A percentile compares a stretch with the other conserved stretches of the same genome.
These are phyloP conservation scores for Trichoderma endophyticum DNA, from an alignment of 2,329 filamentous ascomycete genomes.

Conservation along the genomic window DNA sequence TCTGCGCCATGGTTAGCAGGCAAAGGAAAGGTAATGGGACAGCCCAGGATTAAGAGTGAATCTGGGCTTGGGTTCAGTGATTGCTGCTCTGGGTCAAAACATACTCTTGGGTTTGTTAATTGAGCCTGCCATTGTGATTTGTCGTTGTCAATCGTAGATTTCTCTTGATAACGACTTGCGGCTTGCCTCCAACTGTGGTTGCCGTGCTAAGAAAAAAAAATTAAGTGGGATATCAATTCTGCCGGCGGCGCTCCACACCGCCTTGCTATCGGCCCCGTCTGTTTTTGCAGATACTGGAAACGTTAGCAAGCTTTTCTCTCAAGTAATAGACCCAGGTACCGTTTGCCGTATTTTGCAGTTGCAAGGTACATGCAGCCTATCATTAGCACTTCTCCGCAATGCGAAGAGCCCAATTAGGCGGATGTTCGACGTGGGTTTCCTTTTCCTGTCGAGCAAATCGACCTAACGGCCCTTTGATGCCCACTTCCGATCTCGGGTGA, in stretches of 20 bases:
- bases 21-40: not conserved
- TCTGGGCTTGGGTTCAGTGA: not conserved
- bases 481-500: not conserved
- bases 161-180: constrained; percentile 11
- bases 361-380: not conserved
- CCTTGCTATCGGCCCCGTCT: constrained; percentile 22
- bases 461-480: not conserved
- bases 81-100: constrained; percentile 23
- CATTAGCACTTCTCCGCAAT: not conserved
- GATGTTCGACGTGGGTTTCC: constrained; percentile 6
- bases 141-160: not conserved
- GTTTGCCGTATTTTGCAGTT: not conserved
- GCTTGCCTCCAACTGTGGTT: not conserved
- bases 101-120: constrained; percentile 55
- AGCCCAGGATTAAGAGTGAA: not conserved
- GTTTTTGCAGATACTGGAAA: not conserved
- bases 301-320: not conserved
- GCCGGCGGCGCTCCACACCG: constrained; percentile 33
- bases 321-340: not conserved
- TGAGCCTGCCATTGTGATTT: constrained; percentile 48
- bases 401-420: not conserved
- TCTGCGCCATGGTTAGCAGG: constrained; percentile 49
- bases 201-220: constrained; percentile 31
- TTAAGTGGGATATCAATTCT: constrained; percentile 40
- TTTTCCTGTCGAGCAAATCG: not conserved